Percentiles rank a stretch among this genome's conserved stretches.
Conservation (phyloP, 345 rosid genomes). For the Pistacia integerrima region DNA sequence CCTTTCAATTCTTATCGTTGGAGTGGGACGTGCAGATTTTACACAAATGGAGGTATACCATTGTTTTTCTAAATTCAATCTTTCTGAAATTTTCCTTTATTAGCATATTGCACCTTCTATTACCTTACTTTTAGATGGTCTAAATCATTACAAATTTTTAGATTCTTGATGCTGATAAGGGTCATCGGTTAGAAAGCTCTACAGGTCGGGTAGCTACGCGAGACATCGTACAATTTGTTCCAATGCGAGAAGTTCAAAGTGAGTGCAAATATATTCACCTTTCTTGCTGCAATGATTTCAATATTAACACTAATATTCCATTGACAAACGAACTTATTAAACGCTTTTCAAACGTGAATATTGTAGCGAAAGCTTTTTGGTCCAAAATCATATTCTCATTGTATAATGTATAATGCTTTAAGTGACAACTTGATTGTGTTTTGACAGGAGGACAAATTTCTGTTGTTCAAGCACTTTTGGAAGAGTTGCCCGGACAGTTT, state of each 20-base stretch:
- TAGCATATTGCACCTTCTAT: no score
- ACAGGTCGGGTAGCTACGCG: conserved; percentile 77
- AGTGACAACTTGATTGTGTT: neutral
- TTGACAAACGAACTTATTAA: no score
- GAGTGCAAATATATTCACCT: conserved; percentile 26
- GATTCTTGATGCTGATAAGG: conserved; percentile 88
- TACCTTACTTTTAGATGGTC: neutral
- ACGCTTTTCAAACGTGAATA: no score
- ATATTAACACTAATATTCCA: neutral
- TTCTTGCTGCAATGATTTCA: neutral
- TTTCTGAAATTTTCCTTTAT: no score
- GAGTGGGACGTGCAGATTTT: conserved; percentile 84
- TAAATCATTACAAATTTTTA: conserved; percentile 19
- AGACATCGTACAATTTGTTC: conserved; percentile 89
- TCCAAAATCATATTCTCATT: neutral
- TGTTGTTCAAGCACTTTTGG: conserved; percentile 74
- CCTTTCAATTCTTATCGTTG: conserved; percentile 78
- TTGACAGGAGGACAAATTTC: conserved; percentile 64
- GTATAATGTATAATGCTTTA: neutral
- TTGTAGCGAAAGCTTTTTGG: neutral
- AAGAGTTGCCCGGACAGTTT: conserved; percentile 89
- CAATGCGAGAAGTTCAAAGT: conserved; percentile 79
- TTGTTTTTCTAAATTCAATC: no score
- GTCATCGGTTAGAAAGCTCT: conserved; percentile 70
- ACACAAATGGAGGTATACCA: conserved; percentile 81